A percentile compares a stretch with the other conserved stretches of the same genome.
Evolutionary conservation across 164 flowering plant genomes (phyloP).

Genomic region (Warburgia ugandensis): DNA sequence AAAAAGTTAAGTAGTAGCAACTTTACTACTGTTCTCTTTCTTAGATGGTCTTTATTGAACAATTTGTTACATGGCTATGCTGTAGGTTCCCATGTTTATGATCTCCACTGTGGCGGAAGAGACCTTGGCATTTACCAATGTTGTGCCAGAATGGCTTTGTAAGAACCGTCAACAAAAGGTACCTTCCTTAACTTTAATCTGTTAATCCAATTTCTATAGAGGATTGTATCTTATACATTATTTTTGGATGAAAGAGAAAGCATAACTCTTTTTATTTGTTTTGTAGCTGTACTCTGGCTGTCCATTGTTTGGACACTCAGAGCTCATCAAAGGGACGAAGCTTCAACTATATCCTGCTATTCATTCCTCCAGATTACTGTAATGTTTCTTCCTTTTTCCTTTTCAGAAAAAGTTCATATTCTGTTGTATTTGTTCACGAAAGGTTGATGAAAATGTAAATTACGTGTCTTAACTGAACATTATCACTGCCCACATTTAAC

Average conservation of each 20-base stretch:
- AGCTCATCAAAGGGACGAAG: conserved; percentile 54
- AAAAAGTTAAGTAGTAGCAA: no score
- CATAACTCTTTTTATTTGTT: conserved; percentile 10
- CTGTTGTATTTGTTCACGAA: no score
- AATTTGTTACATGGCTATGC: background rate
- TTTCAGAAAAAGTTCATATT: no score
- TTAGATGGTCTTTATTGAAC: background rate
- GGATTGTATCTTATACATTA: background rate
- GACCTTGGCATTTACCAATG: conserved; percentile 51
- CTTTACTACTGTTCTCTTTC: no score
- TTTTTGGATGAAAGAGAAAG: background rate
- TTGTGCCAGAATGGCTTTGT: conserved; percentile 89
- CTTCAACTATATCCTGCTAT: conserved; percentile 58
- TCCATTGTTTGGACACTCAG: conserved; percentile 59
- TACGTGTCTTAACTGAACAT: no score
- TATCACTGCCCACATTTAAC: no score
- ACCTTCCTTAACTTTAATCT: background rate
- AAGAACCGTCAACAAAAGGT: conserved; percentile 73
- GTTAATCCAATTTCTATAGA: background rate
- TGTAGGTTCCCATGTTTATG: conserved; percentile 73
- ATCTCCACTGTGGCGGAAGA: conserved; percentile 80
- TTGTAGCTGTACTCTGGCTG: conserved; percentile 68
- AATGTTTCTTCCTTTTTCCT: conserved; percentile 19
- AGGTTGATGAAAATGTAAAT: no score
- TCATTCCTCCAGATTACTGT: conserved; percentile 60